A percentile compares a stretch with the other conserved stretches of the same genome.
These are phyloP conservation scores for Taphrina wiesneri DNA, from an alignment of 1,139 yeast species.

Conservation along the genomic window DNA sequence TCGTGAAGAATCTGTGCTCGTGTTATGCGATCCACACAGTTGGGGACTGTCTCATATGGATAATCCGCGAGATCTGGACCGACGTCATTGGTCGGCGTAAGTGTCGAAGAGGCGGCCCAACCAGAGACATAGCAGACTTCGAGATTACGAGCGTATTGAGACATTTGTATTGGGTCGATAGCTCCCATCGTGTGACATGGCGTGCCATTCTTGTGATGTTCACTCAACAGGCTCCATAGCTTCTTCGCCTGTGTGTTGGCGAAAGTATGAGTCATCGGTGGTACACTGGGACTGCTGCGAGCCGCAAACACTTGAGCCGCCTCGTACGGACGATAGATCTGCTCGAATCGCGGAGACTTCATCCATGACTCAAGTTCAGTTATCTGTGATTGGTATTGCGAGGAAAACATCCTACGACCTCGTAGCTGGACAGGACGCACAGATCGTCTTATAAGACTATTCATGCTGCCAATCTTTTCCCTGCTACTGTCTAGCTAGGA, in stretches of 20 bases:
- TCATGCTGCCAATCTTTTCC: background rate
- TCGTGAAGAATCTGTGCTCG: conserved; percentile 63
- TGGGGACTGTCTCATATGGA: conserved; percentile 67
- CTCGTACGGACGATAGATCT: conserved; percentile 56
- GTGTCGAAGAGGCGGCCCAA: conserved; percentile 59
- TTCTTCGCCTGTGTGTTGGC: conserved; percentile 53
- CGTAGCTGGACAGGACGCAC: background rate
- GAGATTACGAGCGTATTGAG: conserved; percentile 56
- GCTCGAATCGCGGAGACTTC: conserved; percentile 53
- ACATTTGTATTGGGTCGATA: conserved; percentile 63
- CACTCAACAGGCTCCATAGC: conserved; percentile 52
- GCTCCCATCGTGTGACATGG: conserved; percentile 64
- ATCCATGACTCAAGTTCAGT: conserved; percentile 56
- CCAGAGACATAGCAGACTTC: conserved; percentile 64
- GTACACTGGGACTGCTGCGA: conserved; percentile 52
- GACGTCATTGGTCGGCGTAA: conserved; percentile 61
- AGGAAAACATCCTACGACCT: conserved; percentile 15
- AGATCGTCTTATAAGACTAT: background rate
- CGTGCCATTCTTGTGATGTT: conserved; percentile 49
- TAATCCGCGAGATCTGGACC: conserved; percentile 65
- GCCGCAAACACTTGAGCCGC: conserved; percentile 58
- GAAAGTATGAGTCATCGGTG: conserved; percentile 55
- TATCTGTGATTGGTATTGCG: conserved; percentile 40
- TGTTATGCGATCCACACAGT: conserved; percentile 61
- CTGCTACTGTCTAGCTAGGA: background rate